Evolutionary conservation across 371 early-diverging fungal genomes (phyloP), one percentile per base, ranked within the genome.

Genomic region (Umbelopsis sp.): DNA sequence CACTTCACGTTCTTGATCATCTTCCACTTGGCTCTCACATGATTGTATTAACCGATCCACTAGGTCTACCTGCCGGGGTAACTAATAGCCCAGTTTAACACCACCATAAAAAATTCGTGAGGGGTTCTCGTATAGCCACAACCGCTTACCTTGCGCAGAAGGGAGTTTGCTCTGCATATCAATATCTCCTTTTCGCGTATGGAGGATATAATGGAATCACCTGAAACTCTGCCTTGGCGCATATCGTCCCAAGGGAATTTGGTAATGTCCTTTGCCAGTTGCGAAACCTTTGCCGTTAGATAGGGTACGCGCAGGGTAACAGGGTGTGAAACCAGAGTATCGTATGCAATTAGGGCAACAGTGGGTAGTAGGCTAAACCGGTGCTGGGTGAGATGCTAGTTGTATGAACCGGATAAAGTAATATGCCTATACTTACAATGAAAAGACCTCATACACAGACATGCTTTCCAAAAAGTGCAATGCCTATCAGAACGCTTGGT

Each of bases 391-490:
- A 41, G 18, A 50, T 41, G 44, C 35, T 20, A 12, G 18, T 7
- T 25, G 44, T 22, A 22, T 22, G 64, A 44, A 46, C 50, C 37
- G 37, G n/a, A 14, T 38, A 45, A 53, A 45, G 20, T 35, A 24
- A 37, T 35, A 29, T 46, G 63, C 6, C 38, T 57, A 9, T 53
- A 71, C 84, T 72, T 85, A 90, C 92, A 82, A 74, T 25, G 86
- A 74, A 72, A 92, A 89, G 18, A 94, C 67, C 44, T 92, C 87
- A 57, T 88, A 79, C 1, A 84, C 74, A 0, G 92, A 84, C 12
- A 93, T 75, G 20, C 85, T 83, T 51, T 94, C 94, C 35, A 97
- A 74, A 69, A 86, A 94, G 51, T 82, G 81, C 22, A 97, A 73
- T 5, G 88, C 92, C 82, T 87, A 75, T 29, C 46, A 66, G 1